Percentiles rank a stretch among this genome's conserved stretches.
Conservation (phyloP, 1,284 basidiomycete species). For the Naganishia liquefaciens region DNA sequence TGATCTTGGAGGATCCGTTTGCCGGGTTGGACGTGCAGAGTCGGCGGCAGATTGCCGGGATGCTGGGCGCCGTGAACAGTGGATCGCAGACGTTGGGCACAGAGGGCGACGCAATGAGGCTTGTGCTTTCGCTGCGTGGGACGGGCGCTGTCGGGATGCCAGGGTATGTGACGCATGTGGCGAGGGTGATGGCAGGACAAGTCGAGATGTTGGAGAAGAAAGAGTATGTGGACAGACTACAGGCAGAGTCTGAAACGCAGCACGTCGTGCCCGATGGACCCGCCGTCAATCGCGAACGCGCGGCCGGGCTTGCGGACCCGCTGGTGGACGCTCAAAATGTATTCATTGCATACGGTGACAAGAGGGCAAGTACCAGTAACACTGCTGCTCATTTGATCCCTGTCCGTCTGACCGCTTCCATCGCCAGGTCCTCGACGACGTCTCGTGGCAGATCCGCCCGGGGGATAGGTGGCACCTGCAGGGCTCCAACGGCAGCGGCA, state of each 20-base stretch:
- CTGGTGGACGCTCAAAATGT: slow-evolving; percentile 67
- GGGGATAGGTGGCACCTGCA: slow-evolving; percentile 85
- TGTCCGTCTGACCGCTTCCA: not conserved
- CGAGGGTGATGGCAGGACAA: slow-evolving; percentile 60
- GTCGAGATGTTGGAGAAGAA: slow-evolving; percentile 59
- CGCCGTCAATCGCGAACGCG: not conserved
- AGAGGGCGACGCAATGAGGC: slow-evolving; percentile 46
- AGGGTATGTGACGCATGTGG: slow-evolving; percentile 76
- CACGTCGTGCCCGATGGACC: slow-evolving; percentile 21
- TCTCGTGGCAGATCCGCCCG: slow-evolving; percentile 75
- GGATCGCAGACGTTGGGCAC: not conserved
- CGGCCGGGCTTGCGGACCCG: slow-evolving; percentile 44
- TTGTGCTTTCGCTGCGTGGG: slow-evolving; percentile 76
- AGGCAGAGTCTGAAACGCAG: slow-evolving; percentile 30
- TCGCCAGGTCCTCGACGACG: slow-evolving; percentile 67
- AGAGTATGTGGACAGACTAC: slow-evolving; percentile 48
- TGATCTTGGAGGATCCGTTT: slow-evolving; percentile 80
- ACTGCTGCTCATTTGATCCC: not conserved
- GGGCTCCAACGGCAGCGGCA: slow-evolving; percentile 88
- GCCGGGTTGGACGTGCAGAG: slow-evolving; percentile 50
- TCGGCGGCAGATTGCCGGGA: slow-evolving; percentile 44
- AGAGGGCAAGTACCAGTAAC: slow-evolving; percentile 58
- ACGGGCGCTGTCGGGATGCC: slow-evolving; percentile 73
- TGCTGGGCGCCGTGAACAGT: slow-evolving; percentile 49
- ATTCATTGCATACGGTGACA: slow-evolving; percentile 69